Evolutionary conservation across 805 yeast genomes (phyloP).

Genomic region (Pichia manshurica): DNA sequence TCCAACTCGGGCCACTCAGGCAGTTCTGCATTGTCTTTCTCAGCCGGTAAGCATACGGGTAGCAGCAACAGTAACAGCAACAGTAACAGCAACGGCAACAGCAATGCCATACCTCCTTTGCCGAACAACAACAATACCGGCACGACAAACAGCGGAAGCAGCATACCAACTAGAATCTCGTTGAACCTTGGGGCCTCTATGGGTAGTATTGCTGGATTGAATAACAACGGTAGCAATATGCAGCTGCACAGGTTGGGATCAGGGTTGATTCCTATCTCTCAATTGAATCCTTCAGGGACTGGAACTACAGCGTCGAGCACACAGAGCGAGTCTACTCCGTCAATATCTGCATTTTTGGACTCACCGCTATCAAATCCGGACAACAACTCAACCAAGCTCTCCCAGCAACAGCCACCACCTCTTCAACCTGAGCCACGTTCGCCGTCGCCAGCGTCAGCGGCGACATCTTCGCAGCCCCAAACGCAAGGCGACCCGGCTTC

Average conservation of each 20-base stretch:
- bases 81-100: not conserved
- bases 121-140: not conserved
- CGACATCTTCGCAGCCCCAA: no score
- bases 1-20: conserved; percentile 12
- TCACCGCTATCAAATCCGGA: not conserved
- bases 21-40: conserved; percentile 2
- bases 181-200: conserved; percentile 5
- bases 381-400: no score
- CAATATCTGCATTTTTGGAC: conserved; percentile 8
- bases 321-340: conserved; percentile 5
- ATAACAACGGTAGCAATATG: not conserved
- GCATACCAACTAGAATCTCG: conserved; percentile 7
- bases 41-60: not conserved
- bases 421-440: no score
- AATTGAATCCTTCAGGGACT: not conserved
- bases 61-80: not conserved
- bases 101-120: no score
- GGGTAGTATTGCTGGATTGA: not conserved
- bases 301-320: not conserved
- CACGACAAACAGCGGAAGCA: not conserved
- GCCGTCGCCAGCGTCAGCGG: no score
- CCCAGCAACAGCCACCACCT: no score
- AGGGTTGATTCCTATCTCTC: not conserved
- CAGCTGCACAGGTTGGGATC: not conserved
- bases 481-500: no score